Conservation (phyloP, 106 monocot species). For the Platanthera zijinensis region DNA sequence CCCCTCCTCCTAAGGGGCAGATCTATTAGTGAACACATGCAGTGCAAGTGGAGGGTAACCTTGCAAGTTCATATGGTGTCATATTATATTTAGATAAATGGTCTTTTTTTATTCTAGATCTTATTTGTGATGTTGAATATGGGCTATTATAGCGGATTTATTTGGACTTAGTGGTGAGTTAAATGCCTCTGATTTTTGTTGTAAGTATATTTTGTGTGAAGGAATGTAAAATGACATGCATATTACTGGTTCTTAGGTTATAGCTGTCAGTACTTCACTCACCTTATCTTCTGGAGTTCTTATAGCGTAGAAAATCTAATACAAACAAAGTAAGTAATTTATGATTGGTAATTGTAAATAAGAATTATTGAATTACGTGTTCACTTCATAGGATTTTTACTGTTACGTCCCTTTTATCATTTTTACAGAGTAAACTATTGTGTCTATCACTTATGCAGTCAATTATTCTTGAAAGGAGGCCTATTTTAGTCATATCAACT, state of each 20-base stretch:
- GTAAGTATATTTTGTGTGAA: not conserved
- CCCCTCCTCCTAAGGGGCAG: slow-evolving; percentile 64
- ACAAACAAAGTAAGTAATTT: slow-evolving; percentile 44
- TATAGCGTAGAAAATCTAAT: slow-evolving; percentile 72
- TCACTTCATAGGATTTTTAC: not conserved
- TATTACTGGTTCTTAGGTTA: slow-evolving; percentile 46
- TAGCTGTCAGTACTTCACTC: slow-evolving; percentile 87
- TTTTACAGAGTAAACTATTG: slow-evolving; percentile 59
- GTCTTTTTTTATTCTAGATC: slow-evolving; percentile 85
- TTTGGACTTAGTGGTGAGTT: slow-evolving; percentile 80
- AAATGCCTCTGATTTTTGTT: not conserved
- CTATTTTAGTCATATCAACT: slow-evolving; percentile 48
- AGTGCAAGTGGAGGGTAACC: slow-evolving; percentile 26
- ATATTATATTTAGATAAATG: slow-evolving; percentile 70
- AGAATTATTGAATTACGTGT: not conserved
- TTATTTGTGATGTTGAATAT: slow-evolving; percentile 87
- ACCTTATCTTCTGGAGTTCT: slow-evolving; percentile 68
- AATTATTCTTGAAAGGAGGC: slow-evolving; percentile 75
- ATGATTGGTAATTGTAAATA: not conserved
- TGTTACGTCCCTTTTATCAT: not conserved
- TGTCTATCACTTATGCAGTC: slow-evolving; percentile 66
- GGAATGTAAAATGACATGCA: not conserved
- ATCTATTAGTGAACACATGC: slow-evolving; percentile 26
- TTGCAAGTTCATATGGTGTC: slow-evolving; percentile 54
- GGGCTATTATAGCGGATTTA: slow-evolving; percentile 80